phyloP scores from a whole-genome alignment of 2,329 filamentous ascomycete genomes.

The Verticillium longisporum region DNA sequence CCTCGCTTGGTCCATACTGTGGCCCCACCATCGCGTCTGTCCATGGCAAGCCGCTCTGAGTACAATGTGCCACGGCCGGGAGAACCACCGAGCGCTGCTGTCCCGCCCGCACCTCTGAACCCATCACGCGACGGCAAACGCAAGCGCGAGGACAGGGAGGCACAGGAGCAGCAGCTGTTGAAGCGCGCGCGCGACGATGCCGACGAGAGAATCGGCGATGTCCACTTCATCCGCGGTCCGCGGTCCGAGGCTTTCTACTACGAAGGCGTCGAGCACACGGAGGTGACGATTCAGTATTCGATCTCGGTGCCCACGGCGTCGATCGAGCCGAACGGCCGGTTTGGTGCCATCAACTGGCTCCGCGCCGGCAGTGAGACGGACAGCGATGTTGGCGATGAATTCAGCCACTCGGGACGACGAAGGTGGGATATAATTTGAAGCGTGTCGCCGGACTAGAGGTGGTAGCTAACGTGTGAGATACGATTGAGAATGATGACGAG shows the following conservation, averaged over 20 bases:
- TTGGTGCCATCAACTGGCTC: background rate
- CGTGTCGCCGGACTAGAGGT: no score
- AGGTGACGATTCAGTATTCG: background rate
- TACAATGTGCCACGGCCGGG: no score
- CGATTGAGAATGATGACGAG: no score
- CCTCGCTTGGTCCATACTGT: no score
- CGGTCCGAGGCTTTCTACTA: background rate
- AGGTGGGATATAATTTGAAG: background rate
- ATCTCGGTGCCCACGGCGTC: background rate
- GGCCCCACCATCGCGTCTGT: no score
- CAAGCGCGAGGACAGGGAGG: background rate
- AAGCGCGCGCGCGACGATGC: background rate
- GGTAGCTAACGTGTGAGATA: no score
- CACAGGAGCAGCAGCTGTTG: background rate
- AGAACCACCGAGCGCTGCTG: background rate
- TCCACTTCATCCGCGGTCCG: background rate
- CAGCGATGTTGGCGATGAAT: background rate
- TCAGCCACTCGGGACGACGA: background rate
- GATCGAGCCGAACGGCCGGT: background rate
- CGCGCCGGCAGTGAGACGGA: background rate
- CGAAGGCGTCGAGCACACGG: background rate
- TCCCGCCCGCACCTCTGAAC: background rate
- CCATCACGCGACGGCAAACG: background rate
- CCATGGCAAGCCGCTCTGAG: no score
- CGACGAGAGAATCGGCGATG: background rate